Conservation (phyloP, 345 rosid genomes). For the sweet orange (Citrus sinensis) region DVS_A1.0 CM039165.1:31115001-31115500, state of each 20-base stretch:
- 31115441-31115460: neutral
- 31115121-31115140: neutral
- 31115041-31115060: constrained; percentile 2
- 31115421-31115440: neutral
- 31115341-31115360: constrained; percentile 14
- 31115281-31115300: constrained; percentile 35
- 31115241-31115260: constrained; percentile 55
- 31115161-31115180: constrained; percentile 63
- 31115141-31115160: constrained; percentile 52
- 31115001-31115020: neutral
- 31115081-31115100: neutral
- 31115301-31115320: constrained; percentile 24
- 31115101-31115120: constrained; percentile 5
- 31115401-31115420: neutral
- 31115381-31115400: neutral
- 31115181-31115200: constrained; percentile 62
- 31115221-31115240: constrained; percentile 47
- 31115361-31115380: neutral
- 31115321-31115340: constrained; percentile 42
- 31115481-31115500: neutral
- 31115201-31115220: constrained; percentile 75
- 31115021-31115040: neutral
- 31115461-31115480: neutral
- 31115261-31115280: constrained; percentile 42
- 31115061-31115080: neutral